Conservation (phyloP, 306 rosid species). For the Sechiopsis laciniata region DNA sequence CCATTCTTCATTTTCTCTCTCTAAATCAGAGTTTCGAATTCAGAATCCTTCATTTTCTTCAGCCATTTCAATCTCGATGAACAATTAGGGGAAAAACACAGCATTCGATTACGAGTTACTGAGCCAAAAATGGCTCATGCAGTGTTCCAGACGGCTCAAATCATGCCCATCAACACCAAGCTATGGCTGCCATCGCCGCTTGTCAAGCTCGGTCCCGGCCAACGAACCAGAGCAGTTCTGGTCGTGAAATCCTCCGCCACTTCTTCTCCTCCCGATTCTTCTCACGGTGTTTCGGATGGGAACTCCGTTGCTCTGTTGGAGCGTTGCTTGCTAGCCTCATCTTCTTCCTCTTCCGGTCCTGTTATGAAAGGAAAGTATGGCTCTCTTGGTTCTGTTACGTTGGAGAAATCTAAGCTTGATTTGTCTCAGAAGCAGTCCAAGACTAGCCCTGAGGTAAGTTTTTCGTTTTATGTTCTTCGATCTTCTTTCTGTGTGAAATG, state of each 20-base stretch:
- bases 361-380: conserved; percentile 74
- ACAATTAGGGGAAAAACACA: neutral
- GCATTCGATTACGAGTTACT: neutral
- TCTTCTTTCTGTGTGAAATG: neutral
- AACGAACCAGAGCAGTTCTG: conserved; percentile 18
- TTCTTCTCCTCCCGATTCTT: conserved; percentile 27
- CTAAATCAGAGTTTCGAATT: no score
- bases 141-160: conserved; percentile 60
- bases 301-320: conserved; percentile 40
- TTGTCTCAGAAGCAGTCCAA: conserved; percentile 55
- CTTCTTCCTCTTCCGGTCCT: conserved; percentile 29
- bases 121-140: conserved; percentile 45
- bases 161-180: conserved; percentile 50
- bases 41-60: no score
- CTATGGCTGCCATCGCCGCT: conserved; percentile 22
- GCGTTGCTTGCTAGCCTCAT: conserved; percentile 48
- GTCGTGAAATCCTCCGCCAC: conserved; percentile 36
- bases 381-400: conserved; percentile 63
- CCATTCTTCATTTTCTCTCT: conserved; percentile 36
- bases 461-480: neutral
- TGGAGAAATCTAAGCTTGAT: conserved; percentile 86
- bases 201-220: conserved; percentile 24
- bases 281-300: conserved; percentile 32
- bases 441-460: conserved; percentile 70
- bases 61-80: conserved; percentile 19